Base-by-base conservation (phyloP, 106 monocot genomes). In the Acorus calamus region DNA sequence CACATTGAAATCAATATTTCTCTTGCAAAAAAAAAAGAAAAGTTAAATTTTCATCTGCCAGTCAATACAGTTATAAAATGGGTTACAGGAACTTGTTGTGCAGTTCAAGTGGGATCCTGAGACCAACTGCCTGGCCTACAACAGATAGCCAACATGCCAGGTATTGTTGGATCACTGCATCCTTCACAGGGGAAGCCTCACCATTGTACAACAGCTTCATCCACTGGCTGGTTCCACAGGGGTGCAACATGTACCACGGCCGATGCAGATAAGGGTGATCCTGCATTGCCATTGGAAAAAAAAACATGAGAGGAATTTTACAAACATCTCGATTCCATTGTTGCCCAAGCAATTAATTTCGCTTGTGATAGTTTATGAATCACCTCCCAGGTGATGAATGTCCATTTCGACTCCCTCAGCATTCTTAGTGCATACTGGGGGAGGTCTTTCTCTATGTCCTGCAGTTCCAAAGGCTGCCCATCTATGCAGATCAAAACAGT, bases 171-270 rank as follows among this genome's bases (percentile, higher is more conserved):
- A 54, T 42, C 14, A 11, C 13, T 11, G 11, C 11, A 49, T 61
- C 42, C 8, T 74, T 63, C 5, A 28, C 8, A 3, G 45, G 13
- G 11, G 6, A 43, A 62, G n/a, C 47, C 49, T 54, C 58, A 64
- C 50, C 59, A 67, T 28, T 28, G 28, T 80, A 55, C 41, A 96
- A 69, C 47, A 88, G 48, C 62, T 75, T 91, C 96, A 98, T 92
- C 82, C 84, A 92, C 10, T 92, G 85, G 54, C 83, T 81, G 2
- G 87, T 98, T 76, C 83, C 96, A 76, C 96, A 96, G 4, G 96
- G 91, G 57, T 96, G 96, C 11, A 96, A 63, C 60, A 72, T 96
- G 68, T 69, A 88, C 91, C 91, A 98, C 49, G 91, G 87, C 6
- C 77, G 79, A 60, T 61, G 79, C 67, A 98, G 69, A 67, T 79